Conservation (phyloP, 1,139 yeast species). For the Spencermartinsiella ligniputridi region DNA sequence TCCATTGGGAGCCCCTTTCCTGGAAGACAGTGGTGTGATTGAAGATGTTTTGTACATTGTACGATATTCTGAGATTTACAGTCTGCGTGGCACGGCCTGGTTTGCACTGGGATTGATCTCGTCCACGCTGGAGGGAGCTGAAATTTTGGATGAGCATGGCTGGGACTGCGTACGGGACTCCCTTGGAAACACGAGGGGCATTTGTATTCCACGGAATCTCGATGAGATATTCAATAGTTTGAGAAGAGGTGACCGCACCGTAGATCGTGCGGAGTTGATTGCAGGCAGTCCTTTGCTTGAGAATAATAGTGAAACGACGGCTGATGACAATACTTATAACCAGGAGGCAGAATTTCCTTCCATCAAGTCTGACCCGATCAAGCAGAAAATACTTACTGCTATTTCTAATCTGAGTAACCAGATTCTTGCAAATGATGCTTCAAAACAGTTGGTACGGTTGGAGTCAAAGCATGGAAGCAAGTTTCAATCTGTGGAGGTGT, state of each 20-base stretch:
- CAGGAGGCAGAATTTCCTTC: constrained; percentile 27
- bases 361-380: constrained; percentile 36
- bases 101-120: constrained; percentile 74
- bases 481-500: constrained; percentile 56
- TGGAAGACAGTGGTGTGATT: constrained; percentile 58
- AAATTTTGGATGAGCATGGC: constrained; percentile 73
- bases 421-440: constrained; percentile 60
- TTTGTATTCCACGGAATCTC: constrained; percentile 27
- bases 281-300: background rate
- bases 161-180: constrained; percentile 65
- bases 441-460: constrained; percentile 54
- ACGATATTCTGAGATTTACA: constrained; percentile 52
- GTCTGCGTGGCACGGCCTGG: constrained; percentile 71
- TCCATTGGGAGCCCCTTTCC: constrained; percentile 57
- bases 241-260: background rate
- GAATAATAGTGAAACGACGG: background rate
- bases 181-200: constrained; percentile 49
- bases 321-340: background rate
- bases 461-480: constrained; percentile 50
- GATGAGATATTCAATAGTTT: constrained; percentile 15
- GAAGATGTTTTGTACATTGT: constrained; percentile 53
- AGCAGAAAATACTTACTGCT: constrained; percentile 49
- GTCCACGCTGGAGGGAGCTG: constrained; percentile 72
- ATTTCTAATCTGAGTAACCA: constrained; percentile 63
- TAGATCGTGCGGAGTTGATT: background rate